Conservation (phyloP, 2,329 filamentous ascomycete species). For the Sarocladium kiliense region DNA sequence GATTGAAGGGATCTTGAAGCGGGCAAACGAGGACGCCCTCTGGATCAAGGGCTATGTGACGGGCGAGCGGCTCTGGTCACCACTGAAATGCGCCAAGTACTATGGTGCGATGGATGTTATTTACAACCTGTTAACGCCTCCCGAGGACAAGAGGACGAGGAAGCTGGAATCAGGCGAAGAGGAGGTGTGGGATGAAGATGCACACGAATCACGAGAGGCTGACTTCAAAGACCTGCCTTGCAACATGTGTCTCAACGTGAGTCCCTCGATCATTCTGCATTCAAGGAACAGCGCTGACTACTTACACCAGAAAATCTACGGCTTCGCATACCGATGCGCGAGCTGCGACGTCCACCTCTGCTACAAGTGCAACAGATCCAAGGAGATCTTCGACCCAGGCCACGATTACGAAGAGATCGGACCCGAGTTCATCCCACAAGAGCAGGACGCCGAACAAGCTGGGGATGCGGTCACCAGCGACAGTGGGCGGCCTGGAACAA, state of each 20-base stretch:
- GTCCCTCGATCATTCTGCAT: background rate
- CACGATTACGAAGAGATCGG: background rate
- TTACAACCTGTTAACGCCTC: background rate
- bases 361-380: slow-evolving; percentile 1
- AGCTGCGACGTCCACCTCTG: background rate
- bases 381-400: background rate
- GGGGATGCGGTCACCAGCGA: background rate
- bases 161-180: background rate
- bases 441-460: background rate
- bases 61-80: background rate
- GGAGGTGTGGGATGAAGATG: background rate
- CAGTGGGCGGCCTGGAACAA: background rate
- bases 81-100: background rate
- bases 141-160: background rate
- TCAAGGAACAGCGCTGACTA: background rate
- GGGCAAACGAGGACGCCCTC: background rate
- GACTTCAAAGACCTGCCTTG: background rate
- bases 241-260: background rate
- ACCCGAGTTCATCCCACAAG: background rate
- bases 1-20: background rate
- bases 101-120: background rate
- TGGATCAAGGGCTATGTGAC: background rate
- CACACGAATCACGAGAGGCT: background rate
- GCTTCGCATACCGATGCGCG: background rate
- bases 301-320: background rate